Base-by-base conservation (phyloP, 768 basidiomycete species). In the Leucosporidium creatinivorum region DNA sequence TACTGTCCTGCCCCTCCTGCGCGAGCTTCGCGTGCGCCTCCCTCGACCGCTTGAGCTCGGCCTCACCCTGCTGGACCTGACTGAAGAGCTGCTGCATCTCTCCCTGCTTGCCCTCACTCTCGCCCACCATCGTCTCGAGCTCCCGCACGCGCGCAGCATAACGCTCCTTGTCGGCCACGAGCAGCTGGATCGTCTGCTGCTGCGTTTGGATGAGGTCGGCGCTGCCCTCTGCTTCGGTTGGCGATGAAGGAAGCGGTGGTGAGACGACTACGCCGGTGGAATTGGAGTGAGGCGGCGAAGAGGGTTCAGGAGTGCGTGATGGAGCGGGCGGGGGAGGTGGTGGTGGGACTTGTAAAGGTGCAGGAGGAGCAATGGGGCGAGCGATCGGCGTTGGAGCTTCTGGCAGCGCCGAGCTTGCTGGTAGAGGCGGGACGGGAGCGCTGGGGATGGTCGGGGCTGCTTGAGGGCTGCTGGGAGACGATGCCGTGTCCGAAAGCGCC, bases 111-210 rank as follows among this genome's bases (percentile, higher is more conserved):
- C 59, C 50, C 55, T 63, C 39, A 47, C 51, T 31, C 61, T 61
- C 39, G 51, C 52, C 30, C 1, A 68, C 51, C 48, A 62, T 44
- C 6, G 12, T 44, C 56, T 69, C 68, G 26, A 65, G 62, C 28
- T 70, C 69, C n/a, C 54, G 50, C 9, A 70, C 58, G 12, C 58
- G 39, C 0, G 13, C 76, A 21, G 80, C 79, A 47, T 89, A 80
- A 25, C 83, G 80, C 10, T 84, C 82, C 77, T 88, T 89, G 74
- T 89, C 88, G 4, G 85, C 82, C 25, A 91, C 88, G 19, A 93
- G 81, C n/a, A 88, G 76, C 56, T 86, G 81, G 65, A 93, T 89
- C 0, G 87, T 88, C 73, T 86, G 86, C 67, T 85, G 85, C 72
- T 87, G 86, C 21, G 61, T 71, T 23, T 70, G 51, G 15, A 73